Evolutionary conservation across 2,329 filamentous ascomycete species (phyloP), one percentile per base, ranked within the genome.

Genomic region (Hysterium pulicare): DNA sequence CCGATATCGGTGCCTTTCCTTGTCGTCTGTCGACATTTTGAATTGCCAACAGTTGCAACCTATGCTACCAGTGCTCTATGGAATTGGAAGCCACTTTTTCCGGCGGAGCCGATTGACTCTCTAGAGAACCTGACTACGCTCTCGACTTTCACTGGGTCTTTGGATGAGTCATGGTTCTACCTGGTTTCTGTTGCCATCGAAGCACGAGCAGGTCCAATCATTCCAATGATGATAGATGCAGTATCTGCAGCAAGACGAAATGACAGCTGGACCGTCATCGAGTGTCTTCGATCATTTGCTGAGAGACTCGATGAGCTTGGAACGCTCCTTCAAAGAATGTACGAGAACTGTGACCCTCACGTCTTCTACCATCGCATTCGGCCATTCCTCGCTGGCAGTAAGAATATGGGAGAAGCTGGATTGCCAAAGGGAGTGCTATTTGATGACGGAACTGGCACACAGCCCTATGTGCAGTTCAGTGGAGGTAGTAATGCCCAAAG

Each of bases 81-180:
- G 93, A 98, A 98, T 70, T 97, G 90, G 76, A 91, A 90, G 68
- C 88, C 90, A 0, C 78, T 97, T 41, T 96, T 97, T 61, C 71
- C 82, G 46, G 81, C 88, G 48, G 90, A 96, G 66, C 78, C 80
- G 26, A 81, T 93, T 44, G 88, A 94, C 59, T 82, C 82, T 50
- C 77, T 97, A 34, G 84, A 93, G 59, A 97, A 98, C 57, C 77
- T 98, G 42, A 83, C 88, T 31, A 93, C 88, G 2, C 76, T 97
- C 47, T 82, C 83, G 58, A 96, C 93, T 13, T 94, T 96, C 61
- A 97, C 93, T 13, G 93, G 93, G 38, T 90, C 90, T 6, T 75
- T 95, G 42, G 93, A 98, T 62, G 93, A 98, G 71, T 95, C 93
- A 49, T 98, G 93, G 93, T 98, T 98, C 64, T 98, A 97, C 64